Evolutionary conservation across 1,284 basidiomycete genomes (phyloP).

Genomic region (Spongispora temasekensis): DNA sequence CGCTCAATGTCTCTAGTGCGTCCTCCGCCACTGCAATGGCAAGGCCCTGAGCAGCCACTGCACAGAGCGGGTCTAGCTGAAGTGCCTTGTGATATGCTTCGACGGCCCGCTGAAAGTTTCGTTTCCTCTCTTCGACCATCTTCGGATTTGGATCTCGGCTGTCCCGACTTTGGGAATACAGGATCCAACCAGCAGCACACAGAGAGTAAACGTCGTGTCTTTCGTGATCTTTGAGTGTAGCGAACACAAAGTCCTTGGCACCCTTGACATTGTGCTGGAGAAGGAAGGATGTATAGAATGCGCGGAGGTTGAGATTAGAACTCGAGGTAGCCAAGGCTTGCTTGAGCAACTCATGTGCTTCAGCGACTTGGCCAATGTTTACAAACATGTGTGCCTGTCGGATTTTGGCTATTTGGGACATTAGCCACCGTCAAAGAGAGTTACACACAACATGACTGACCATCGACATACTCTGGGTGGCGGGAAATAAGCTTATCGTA

Average conservation of each 20-base stretch:
- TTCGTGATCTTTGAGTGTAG: slow-evolving; percentile 81
- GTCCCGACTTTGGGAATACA: slow-evolving; percentile 84
- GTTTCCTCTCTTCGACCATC: slow-evolving; percentile 70
- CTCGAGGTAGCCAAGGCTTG: slow-evolving; percentile 77
- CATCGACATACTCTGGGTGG: slow-evolving; percentile 94
- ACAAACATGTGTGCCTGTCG: slow-evolving; percentile 82
- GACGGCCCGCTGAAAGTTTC: slow-evolving; percentile 77
- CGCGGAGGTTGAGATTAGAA: slow-evolving; percentile 76
- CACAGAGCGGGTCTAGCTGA: slow-evolving; percentile 78
- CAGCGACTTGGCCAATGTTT: slow-evolving; percentile 66
- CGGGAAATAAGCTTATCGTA: slow-evolving; percentile 82
- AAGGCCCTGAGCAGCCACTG: slow-evolving; percentile 89
- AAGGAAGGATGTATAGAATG: slow-evolving; percentile 88
- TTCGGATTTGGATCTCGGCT: slow-evolving; percentile 58
- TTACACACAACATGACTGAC: slow-evolving; percentile 46
- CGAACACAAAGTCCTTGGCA: slow-evolving; percentile 84
- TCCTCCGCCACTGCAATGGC: slow-evolving; percentile 93
- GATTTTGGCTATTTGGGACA: slow-evolving; percentile 70
- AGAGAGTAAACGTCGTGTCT: slow-evolving; percentile 89
- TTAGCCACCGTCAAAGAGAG: slow-evolving; percentile 8
- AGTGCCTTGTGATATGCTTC: slow-evolving; percentile 92
- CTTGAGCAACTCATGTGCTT: slow-evolving; percentile 86
- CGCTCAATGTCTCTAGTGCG: slow-evolving; percentile 65
- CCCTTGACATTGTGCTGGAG: slow-evolving; percentile 71
- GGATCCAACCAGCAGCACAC: slow-evolving; percentile 84